Evolutionary conservation across 176 grass and related monocot genomes (phyloP).

Genomic region (Zea mays): DNA sequence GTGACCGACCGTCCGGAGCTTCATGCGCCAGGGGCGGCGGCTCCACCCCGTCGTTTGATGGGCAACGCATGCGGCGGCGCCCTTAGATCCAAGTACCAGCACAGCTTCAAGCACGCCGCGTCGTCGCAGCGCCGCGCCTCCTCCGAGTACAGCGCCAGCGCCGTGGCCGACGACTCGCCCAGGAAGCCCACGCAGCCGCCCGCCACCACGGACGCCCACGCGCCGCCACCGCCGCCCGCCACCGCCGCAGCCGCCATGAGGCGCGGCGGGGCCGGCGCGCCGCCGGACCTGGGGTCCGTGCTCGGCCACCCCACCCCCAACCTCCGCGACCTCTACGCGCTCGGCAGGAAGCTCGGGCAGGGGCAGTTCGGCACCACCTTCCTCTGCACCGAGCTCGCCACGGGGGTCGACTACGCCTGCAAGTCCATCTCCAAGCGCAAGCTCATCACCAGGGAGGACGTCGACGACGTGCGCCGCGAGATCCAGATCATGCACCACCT

Average conservation of each 20-base stretch:
- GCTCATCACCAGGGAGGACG: too few relatives aligned
- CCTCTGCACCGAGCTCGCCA: too few relatives aligned
- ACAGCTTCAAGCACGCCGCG: constrained; percentile 50
- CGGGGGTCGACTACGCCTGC: too few relatives aligned
- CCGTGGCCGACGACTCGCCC: constrained; percentile 32
- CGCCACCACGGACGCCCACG: constrained; percentile 36
- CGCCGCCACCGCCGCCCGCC: not conserved
- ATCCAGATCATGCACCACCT: too few relatives aligned
- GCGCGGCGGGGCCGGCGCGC: constrained; percentile 40
- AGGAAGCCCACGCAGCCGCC: constrained; percentile 30
- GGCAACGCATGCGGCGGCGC: constrained; percentile 89
- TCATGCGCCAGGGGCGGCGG: constrained; percentile 45
- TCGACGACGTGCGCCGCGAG: too few relatives aligned
- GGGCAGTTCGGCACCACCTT: too few relatives aligned
- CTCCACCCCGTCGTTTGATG: constrained; percentile 70
- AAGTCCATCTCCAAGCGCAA: too few relatives aligned
- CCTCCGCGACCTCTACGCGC: too few relatives aligned
- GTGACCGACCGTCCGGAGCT: not conserved
- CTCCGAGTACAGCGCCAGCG: constrained; percentile 32
- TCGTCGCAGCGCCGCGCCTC: constrained; percentile 39
- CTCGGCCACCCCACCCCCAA: too few relatives aligned
- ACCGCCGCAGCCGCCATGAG: constrained; percentile 33
- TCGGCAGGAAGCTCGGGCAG: too few relatives aligned
- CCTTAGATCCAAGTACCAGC: constrained; percentile 67
- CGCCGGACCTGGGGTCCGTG: constrained; percentile 43